Base-by-base conservation (phyloP, 2,329 filamentous ascomycete genomes). In the Penicillium sp. region DNA sequence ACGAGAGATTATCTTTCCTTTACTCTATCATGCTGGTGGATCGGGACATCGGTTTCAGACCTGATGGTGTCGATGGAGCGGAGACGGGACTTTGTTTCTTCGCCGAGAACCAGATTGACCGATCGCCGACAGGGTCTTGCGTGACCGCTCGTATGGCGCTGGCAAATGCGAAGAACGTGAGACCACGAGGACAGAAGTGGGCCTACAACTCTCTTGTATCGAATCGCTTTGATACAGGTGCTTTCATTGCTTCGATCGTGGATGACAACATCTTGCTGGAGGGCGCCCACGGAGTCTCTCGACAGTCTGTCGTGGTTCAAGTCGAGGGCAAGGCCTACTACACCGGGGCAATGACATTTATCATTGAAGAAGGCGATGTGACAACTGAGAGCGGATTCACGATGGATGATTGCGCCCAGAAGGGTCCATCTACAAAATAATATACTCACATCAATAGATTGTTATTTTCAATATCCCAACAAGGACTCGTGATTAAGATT, bases 91-190 rank as follows among this genome's bases (percentile, higher is more conserved):
- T 79, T 0, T 79, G 76, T 60, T 75, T 75, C 65, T 77, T 80
- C 56, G 77, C 76, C 0, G 73, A 79, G 26, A 73, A 76, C 50
- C 75, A 80, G 56, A 73, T 82, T 41, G 79, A 83, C 61, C 72
- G 78, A 18, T 72, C 73, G 49, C 72, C 68, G 1, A 75, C 73
- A 9, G 74, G 74, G 2, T 67, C 68, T 14, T 75, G 69, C 50
- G 74, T 76, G 8, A 66, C 70, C 7, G 74, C 73, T 4, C 65
- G 74, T 3, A 65, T 73, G 56, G 72, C 73, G 7, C 61, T 74
- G 7, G 73, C 73, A 15, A 58, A 73, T 60, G 65, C 67, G 2
- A 70, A 73, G 51, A 67, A 66, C 0, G 11, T 57, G 12, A 33
- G 43, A 29, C 22, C 37, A 12, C 6, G 56, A 2, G 65, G 61